phyloP scores from a whole-genome alignment of 2,329 filamentous ascomycete species.

The Dothistroma pini region DNA sequence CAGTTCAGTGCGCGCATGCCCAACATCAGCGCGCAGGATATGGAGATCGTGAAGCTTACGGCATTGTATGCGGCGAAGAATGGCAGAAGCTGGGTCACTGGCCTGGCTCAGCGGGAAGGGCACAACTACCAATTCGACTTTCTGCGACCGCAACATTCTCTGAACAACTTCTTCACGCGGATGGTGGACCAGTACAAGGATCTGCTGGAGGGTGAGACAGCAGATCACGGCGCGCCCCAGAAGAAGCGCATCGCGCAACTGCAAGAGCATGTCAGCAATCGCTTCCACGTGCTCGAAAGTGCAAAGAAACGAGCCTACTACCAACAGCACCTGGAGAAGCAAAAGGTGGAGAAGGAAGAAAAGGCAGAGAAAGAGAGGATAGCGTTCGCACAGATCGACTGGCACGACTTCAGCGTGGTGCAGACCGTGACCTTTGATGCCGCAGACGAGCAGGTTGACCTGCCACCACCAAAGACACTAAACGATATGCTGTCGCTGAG shows the following conservation, averaged over 20 bases:
- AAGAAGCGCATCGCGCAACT: slow-evolving; percentile 70
- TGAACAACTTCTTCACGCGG: slow-evolving; percentile 92
- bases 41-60: slow-evolving; percentile 69
- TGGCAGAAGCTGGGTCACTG: slow-evolving; percentile 86
- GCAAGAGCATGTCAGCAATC: slow-evolving; percentile 70
- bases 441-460: slow-evolving; percentile 76
- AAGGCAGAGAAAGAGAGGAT: slow-evolving; percentile 76
- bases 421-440: slow-evolving; percentile 93
- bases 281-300: slow-evolving; percentile 72
- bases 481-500: slow-evolving; percentile 92
- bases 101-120: slow-evolving; percentile 80
- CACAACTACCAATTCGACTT: slow-evolving; percentile 97
- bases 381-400: slow-evolving; percentile 83
- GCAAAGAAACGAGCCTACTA: slow-evolving; percentile 86
- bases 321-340: slow-evolving; percentile 74
- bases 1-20: slow-evolving; percentile 96
- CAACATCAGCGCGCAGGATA: slow-evolving; percentile 90
- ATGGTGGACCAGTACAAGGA: slow-evolving; percentile 91
- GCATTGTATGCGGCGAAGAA: slow-evolving; percentile 92
- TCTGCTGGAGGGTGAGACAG: slow-evolving; percentile 64
- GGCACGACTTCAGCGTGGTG: slow-evolving; percentile 95
- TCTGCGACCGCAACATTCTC: slow-evolving; percentile 87
- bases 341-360: slow-evolving; percentile 86
- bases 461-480: slow-evolving; percentile 84
- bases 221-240: slow-evolving; percentile 67